Percentiles rank a stretch among this genome's conserved stretches.
Evolutionary conservation across 768 basidiomycete genomes (phyloP).

Genomic region (Paxillus rubicundulus): DNA sequence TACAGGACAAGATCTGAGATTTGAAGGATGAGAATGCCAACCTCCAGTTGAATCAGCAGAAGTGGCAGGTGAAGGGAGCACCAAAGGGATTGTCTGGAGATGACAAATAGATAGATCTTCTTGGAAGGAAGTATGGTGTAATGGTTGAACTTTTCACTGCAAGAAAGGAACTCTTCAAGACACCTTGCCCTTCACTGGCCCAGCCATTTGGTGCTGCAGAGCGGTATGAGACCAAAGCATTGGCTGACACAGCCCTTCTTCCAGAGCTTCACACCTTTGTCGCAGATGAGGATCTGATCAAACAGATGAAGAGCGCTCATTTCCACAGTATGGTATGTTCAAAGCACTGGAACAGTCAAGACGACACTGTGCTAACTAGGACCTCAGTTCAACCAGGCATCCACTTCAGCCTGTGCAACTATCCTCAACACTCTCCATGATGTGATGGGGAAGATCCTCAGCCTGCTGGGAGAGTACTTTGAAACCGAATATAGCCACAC

Average conservation of each 20-base stretch:
- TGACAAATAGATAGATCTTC: not conserved
- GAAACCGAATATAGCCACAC: not conserved
- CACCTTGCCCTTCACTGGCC: not conserved
- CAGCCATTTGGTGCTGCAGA: not conserved
- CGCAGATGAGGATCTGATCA: not conserved
- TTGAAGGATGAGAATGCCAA: constrained; percentile 2
- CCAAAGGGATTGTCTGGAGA: not conserved
- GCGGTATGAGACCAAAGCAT: not conserved
- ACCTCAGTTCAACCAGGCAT: not conserved
- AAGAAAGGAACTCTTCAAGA: not conserved
- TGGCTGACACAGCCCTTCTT: not conserved
- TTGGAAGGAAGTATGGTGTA: not conserved
- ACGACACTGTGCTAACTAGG: not conserved
- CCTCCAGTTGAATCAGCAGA: constrained; percentile 1
- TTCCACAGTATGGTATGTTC: not conserved
- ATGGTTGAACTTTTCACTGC: not conserved
- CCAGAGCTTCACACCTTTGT: not conserved
- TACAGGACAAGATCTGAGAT: not conserved
- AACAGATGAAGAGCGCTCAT: not conserved
- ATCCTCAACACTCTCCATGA: not conserved
- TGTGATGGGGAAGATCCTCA: not conserved
- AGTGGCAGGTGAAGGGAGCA: not conserved
- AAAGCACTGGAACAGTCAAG: not conserved
- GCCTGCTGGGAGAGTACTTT: not conserved
- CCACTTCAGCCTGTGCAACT: not conserved